Conservation (phyloP, 345 rosid species). For the Microcos paniculata region DNA sequence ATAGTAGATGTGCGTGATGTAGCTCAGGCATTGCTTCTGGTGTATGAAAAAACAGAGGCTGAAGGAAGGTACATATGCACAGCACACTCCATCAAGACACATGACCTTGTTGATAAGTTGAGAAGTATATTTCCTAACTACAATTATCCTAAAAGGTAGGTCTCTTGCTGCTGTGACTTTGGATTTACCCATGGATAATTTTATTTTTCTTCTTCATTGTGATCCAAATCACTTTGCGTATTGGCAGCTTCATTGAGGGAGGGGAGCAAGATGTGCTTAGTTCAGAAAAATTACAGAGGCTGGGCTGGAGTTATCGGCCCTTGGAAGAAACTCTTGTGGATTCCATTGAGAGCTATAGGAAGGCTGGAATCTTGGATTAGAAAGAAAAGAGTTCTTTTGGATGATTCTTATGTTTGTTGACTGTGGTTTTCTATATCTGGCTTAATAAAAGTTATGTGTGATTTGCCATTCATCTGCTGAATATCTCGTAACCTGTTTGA, state of each 20-base stretch:
- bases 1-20: conserved; percentile 49
- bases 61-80: conserved; percentile 54
- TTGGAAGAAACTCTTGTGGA: conserved; percentile 59
- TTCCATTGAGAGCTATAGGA: conserved; percentile 45
- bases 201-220: background rate
- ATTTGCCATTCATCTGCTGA: background rate
- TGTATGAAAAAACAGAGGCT: conserved; percentile 45
- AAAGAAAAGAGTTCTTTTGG: background rate
- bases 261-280: conserved; percentile 27
- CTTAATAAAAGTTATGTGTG: background rate
- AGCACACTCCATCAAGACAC: conserved; percentile 20
- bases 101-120: conserved; percentile 37
- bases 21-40: conserved; percentile 43
- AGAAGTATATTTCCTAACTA: conserved; percentile 45
- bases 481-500: no score
- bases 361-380: conserved; percentile 45
- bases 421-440: background rate
- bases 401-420: background rate
- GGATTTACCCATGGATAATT: background rate
- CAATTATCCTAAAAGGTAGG: conserved; percentile 42
- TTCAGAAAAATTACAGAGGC: conserved; percentile 44
- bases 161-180: background rate
- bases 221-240: background rate
- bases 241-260: conserved; percentile 37
- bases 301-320: conserved; percentile 59